These are phyloP conservation scores for Schizosaccharomyces cryophilus DNA, from an alignment of 805 yeast species.

Conservation along the genomic window DNA sequence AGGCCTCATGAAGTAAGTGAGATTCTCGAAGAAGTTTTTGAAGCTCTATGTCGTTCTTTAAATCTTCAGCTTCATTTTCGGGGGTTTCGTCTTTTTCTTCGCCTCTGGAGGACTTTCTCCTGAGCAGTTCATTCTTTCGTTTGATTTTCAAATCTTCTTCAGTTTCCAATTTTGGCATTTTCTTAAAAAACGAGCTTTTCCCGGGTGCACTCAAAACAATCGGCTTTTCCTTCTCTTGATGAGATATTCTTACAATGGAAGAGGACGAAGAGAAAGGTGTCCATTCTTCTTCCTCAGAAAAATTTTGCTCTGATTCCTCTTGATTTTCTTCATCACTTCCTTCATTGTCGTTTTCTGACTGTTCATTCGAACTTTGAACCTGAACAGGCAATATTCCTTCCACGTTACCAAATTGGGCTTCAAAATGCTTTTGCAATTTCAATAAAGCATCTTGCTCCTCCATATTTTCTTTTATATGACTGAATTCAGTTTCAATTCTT, in stretches of 20 bases:
- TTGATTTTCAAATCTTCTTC: not conserved
- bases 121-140: not conserved
- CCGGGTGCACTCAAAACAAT: not conserved
- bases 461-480: not conserved
- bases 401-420: slow-evolving; percentile 13
- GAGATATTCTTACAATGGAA: not conserved
- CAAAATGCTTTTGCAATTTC: slow-evolving; percentile 13
- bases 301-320: not conserved
- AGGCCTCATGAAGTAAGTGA: slow-evolving; percentile 25
- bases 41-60: slow-evolving; percentile 41
- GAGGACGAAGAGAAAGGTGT: not conserved
- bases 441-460: slow-evolving; percentile 4
- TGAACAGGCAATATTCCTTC: slow-evolving; percentile 2
- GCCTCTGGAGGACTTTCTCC: not conserved
- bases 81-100: slow-evolving; percentile 3
- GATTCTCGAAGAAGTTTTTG: slow-evolving; percentile 46
- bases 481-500: no score
- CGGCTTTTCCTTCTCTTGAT: not conserved
- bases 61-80: slow-evolving; percentile 21
- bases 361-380: not conserved
- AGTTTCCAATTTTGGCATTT: not conserved
- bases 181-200: not conserved
- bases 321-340: not conserved
- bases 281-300: slow-evolving; percentile 1
- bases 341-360: not conserved